phyloP scores from a whole-genome alignment of 2,329 filamentous ascomycete species.

The Chalaropsis ovoidea region DNA sequence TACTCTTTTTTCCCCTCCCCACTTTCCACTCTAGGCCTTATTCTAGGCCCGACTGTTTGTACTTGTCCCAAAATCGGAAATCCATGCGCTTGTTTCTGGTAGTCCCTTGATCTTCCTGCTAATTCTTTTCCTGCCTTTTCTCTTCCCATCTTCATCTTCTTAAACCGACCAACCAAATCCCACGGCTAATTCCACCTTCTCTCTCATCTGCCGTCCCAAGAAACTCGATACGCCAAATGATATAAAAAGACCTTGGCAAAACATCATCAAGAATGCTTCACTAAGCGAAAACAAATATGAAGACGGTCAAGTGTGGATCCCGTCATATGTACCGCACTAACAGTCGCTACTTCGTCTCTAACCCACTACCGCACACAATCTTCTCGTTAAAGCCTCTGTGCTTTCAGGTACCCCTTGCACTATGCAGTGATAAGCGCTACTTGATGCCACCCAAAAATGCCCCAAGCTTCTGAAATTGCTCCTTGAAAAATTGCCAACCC shows the following conservation, averaged over 20 bases:
- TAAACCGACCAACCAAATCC: background rate
- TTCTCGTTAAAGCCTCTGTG: background rate
- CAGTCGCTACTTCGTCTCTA: background rate
- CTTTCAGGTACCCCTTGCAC: constrained; percentile 3
- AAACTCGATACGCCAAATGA: background rate
- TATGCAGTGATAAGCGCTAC: background rate
- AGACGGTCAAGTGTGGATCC: constrained; percentile 13
- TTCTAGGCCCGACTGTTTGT: background rate
- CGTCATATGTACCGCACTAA: background rate
- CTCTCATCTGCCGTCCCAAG: background rate
- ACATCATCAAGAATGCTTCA: constrained; percentile 4
- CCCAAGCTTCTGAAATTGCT: background rate
- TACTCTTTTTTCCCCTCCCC: background rate
- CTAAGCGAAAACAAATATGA: background rate
- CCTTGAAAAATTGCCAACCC: constrained; percentile 1
- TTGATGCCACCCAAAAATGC: background rate
- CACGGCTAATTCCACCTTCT: background rate
- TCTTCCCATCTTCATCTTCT: background rate
- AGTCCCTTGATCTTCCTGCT: background rate
- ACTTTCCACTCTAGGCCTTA: background rate
- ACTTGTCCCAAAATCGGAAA: background rate
- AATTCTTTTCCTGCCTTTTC: background rate
- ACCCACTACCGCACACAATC: background rate
- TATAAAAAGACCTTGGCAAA: background rate
- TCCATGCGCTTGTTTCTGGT: background rate